Base-by-base conservation (phyloP, 345 rosid genomes). In the Murraya koenigii region DNA sequence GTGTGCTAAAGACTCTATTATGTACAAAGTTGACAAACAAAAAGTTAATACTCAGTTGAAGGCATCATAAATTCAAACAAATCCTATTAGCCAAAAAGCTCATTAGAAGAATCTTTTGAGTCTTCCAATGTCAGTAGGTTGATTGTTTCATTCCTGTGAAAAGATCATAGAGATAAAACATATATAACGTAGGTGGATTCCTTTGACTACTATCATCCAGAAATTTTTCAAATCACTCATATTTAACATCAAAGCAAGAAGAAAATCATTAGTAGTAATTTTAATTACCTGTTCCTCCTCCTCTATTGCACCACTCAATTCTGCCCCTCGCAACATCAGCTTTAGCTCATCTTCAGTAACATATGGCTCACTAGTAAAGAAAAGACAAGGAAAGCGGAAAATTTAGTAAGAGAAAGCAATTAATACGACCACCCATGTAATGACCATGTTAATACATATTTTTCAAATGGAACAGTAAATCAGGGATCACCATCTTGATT, bases 271-370 rank as follows among this genome's bases (percentile, higher is more conserved):
- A 30, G 56, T 15, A 56, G 44, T 73, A 35, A 36, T 36, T 66
- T 56, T 10, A 15, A 55, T 78, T 83, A 92, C 98, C 94, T 96
- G 99, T 78, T 96, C 99, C 82, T 96, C 99, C 89, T 94, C 99
- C 85, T 96, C 99, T 77, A 96, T 96, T n/a, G 98, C 98, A 6
- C 99, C 99, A 79, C 99, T 96, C 74, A 96, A 62, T 83, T 94
- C 98, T 79, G 97, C 99, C 56, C 99, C 99, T 35, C 97, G 87
- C 84, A 96, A 77, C 99, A 96, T 94, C 86, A 96, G 80, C 86
- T 96, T 94, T 81, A 96, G 71, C 86, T 96, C 98, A 79, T 96
- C 99, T 82, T 94, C 98, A 78, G 98, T 94, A 77, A 96, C 99
- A 83, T 91, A 94, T 55, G 97, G 98, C 82, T 96, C 98, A 22